Base-by-base conservation (phyloP, 179 eudicot species). In the Kewa caespitosa region DNA sequence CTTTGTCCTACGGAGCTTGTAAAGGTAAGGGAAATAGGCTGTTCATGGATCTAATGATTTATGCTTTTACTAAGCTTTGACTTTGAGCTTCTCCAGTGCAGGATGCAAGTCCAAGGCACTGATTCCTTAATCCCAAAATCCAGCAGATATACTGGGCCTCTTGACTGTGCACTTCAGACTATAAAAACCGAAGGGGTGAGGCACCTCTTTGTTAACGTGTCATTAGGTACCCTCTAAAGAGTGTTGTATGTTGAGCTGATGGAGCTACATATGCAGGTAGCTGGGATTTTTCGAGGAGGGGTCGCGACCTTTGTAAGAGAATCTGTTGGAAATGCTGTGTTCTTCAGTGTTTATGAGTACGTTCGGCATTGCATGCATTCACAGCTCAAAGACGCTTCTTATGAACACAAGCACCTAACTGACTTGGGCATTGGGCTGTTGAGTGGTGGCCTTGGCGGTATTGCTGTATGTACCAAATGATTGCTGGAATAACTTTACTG, bases 61-160 rank as follows among this genome's bases (percentile, higher is more conserved):
- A 60, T 67, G 59, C 38, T 60, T 43, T 62, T 48, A 48, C 76
- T 76, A 72, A 83, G 74, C 66, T 82, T 77, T 92, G 77, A 89
- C 82, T 72, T 42, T 77, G 70, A 78, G 78, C 76, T 75, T 85
- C 83, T 95, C 82, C 91, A 95, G 99, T 95, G 99, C 80, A 95
- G 97, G 88, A 88, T 95, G 97, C 99, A 95, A 91, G 87, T 95
- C 78, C 97, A 91, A 80, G 99, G 97, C 38, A 86, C 95, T 62
- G 98, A 89, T 66, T 90, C 95, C 30, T 78, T 89, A 73, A 81
- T 91, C 78, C 91, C 92, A 2, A 85, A 70, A 54, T 81, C 87
- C 36, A 82, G 79, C 80, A 89, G 84, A 85, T 91, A 91, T 77
- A 78, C 74, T 34, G 78, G 93, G 66, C 92, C 97, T 67, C 59